Evolutionary conservation across 768 basidiomycete genomes (phyloP).

Genomic region (Filobasidium wieringae): DNA sequence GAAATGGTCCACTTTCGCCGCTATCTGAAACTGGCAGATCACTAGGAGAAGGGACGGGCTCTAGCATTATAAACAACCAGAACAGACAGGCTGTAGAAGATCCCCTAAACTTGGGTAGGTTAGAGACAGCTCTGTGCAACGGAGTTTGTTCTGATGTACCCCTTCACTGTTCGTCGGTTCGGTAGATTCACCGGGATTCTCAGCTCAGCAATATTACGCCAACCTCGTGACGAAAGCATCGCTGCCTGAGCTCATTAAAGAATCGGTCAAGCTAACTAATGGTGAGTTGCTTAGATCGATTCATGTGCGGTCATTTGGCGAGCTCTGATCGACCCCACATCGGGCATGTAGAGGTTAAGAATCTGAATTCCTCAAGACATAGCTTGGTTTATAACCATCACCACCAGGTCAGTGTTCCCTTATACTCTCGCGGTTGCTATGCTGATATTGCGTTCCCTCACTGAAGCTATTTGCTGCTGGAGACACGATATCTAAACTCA

Average conservation of each 20-base stretch:
- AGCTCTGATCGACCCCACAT: neutral
- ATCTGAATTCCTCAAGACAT: conserved; percentile 31
- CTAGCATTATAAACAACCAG: neutral
- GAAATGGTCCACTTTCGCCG: neutral
- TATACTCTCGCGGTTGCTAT: neutral
- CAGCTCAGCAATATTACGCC: conserved; percentile 28
- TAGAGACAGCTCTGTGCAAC: too few species aligned
- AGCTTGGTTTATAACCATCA: conserved; percentile 38
- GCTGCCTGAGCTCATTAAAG: conserved; percentile 28
- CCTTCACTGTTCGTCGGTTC: too few species aligned
- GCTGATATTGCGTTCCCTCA: neutral
- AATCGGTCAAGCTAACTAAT: conserved; percentile 18
- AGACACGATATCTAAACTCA: conserved; percentile 33
- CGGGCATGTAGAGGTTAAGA: conserved; percentile 23
- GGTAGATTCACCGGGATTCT: conserved; percentile 26
- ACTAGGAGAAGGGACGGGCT: neutral
- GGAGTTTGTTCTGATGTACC: too few species aligned
- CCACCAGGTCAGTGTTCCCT: conserved; percentile 26
- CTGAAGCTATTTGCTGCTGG: conserved; percentile 35
- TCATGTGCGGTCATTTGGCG: neutral
- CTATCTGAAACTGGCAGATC: neutral
- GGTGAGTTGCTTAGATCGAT: conserved; percentile 22
- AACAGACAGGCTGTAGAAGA: neutral
- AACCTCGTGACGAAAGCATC: conserved; percentile 24
- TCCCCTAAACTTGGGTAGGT: neutral